phyloP scores from a whole-genome alignment of 2,329 filamentous ascomycete genomes.

The Penicillium sclerotigenum region DNA sequence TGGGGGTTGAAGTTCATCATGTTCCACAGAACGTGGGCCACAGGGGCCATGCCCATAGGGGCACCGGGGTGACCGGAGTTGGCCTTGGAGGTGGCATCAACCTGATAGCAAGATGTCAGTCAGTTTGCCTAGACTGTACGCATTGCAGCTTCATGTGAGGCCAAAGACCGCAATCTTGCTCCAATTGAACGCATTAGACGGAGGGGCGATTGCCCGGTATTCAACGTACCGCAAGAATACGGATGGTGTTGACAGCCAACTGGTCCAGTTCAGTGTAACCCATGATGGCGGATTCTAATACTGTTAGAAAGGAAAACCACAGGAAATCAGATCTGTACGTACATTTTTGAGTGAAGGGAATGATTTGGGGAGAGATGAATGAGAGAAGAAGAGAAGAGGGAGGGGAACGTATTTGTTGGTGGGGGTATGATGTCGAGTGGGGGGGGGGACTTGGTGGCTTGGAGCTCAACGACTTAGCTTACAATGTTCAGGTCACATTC shows the following conservation, averaged over 20 bases:
- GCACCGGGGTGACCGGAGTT: slow-evolving; percentile 99
- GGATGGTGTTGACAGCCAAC: slow-evolving; percentile 97
- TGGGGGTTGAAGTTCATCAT: slow-evolving; percentile 99
- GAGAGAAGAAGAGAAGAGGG: slow-evolving; percentile 19
- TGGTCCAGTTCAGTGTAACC: slow-evolving; percentile 82
- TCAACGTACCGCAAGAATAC: slow-evolving; percentile 81
- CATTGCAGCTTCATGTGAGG: background rate
- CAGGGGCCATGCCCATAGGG: slow-evolving; percentile 94
- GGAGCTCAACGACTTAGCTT: background rate
- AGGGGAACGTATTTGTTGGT: slow-evolving; percentile 32
- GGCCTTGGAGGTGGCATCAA: slow-evolving; percentile 92
- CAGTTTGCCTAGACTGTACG: background rate
- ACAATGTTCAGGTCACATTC: background rate
- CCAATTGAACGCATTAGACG: background rate
- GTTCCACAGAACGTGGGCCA: slow-evolving; percentile 96
- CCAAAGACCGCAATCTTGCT: background rate
- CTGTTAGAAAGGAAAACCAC: slow-evolving; percentile 13
- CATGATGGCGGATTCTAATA: slow-evolving; percentile 59
- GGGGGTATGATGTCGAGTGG: slow-evolving; percentile 30
- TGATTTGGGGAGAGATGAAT: slow-evolving; percentile 19
- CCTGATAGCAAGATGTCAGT: slow-evolving; percentile 52
- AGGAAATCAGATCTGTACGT: slow-evolving; percentile 6
- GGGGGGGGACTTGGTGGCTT: slow-evolving; percentile 1
- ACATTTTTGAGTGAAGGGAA: slow-evolving; percentile 14
- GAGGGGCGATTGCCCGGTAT: slow-evolving; percentile 1